These are phyloP conservation scores for Tulasnella sp. DNA, from an alignment of 768 basidiomycete species.

Conservation along the genomic window DNA sequence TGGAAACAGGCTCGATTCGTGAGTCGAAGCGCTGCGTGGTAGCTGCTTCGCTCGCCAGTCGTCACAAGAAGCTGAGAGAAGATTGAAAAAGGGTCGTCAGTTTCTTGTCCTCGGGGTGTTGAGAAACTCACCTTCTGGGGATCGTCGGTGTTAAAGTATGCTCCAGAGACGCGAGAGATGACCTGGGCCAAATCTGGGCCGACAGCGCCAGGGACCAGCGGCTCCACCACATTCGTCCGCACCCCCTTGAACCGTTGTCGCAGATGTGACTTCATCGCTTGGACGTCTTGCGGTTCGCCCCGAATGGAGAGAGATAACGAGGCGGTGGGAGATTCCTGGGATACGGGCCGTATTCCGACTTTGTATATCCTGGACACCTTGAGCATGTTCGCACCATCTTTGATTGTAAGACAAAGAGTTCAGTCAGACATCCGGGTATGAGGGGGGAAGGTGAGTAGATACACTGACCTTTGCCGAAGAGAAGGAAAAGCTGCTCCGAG, in stretches of 20 bases:
- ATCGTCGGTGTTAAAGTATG: constrained; percentile 1
- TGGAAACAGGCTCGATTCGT: constrained; percentile 2
- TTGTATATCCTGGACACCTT: not conserved
- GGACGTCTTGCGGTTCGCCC: not conserved
- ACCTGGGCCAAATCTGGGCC: not conserved
- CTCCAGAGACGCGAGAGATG: not conserved
- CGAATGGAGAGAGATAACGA: too few species aligned
- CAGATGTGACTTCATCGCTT: too few species aligned
- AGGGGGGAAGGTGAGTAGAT: too few species aligned
- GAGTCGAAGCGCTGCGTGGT: not conserved
- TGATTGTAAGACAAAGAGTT: not conserved
- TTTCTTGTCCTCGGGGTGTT: too few species aligned
- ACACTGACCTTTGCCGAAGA: constrained; percentile 4
- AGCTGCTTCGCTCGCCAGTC: too few species aligned
- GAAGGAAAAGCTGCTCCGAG: not conserved
- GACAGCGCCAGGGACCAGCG: not conserved
- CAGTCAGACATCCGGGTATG: not conserved
- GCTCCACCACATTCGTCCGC: not conserved
- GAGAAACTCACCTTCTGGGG: not conserved
- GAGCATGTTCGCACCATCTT: not conserved
- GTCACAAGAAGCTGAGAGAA: too few species aligned
- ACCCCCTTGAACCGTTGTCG: too few species aligned
- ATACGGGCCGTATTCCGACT: not conserved
- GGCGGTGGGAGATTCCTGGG: not conserved
- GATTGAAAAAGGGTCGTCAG: too few species aligned